phyloP scores from a whole-genome alignment of 2,329 filamentous ascomycete genomes.

The Ophiosphaerella korrae region DNA sequence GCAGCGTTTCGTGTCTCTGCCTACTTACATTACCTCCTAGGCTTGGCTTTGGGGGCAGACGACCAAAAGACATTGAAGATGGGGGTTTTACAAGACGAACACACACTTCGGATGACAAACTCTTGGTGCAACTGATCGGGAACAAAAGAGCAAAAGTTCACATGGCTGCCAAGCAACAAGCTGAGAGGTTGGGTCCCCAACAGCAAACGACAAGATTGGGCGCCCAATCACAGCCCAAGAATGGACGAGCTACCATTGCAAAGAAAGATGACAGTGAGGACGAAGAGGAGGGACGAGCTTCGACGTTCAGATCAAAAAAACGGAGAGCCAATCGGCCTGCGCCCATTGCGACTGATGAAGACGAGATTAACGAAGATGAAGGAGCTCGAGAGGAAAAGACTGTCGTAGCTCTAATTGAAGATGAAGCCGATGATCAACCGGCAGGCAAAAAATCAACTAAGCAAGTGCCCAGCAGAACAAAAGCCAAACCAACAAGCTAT shows the following conservation, averaged over 20 bases:
- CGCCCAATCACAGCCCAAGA: slow-evolving; percentile 32
- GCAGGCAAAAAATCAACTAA: neutral
- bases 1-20: neutral
- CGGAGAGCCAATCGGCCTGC: slow-evolving; percentile 28
- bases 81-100: slow-evolving; percentile 44
- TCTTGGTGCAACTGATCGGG: slow-evolving; percentile 50
- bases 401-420: neutral
- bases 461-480: slow-evolving; percentile 21
- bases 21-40: slow-evolving; percentile 19
- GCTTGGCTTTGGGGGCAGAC: slow-evolving; percentile 46
- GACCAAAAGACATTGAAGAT: slow-evolving; percentile 45
- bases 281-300: slow-evolving; percentile 46
- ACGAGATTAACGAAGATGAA: slow-evolving; percentile 18
- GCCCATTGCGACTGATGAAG: neutral
- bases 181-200: slow-evolving; percentile 24
- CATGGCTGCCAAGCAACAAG: slow-evolving; percentile 30
- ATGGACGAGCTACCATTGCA: slow-evolving; percentile 17
- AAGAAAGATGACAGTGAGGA: slow-evolving; percentile 45
- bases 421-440: neutral
- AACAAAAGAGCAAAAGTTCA: slow-evolving; percentile 49
- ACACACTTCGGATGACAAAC: slow-evolving; percentile 49
- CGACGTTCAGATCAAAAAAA: slow-evolving; percentile 41
- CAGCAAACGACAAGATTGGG: slow-evolving; percentile 24
- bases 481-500: slow-evolving; percentile 54
- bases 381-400: slow-evolving; percentile 7